These are phyloP conservation scores for Candida glaebosa DNA, from an alignment of 805 yeast species.

Conservation along the genomic window DNA sequence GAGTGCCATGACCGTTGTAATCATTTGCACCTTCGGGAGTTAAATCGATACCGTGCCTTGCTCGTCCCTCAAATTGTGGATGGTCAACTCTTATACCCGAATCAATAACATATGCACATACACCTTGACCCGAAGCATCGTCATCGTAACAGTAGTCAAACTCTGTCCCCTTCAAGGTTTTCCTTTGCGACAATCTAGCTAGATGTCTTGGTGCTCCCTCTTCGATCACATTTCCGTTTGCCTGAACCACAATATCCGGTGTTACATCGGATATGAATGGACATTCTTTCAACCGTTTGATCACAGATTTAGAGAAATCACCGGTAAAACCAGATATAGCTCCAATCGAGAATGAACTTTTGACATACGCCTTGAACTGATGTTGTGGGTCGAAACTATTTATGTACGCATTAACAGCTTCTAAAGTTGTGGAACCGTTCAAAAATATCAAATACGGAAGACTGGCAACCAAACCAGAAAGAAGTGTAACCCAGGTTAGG, in stretches of 20 bases:
- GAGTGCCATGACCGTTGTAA: slow-evolving; percentile 56
- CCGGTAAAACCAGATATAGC: slow-evolving; percentile 70
- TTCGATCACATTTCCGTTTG: slow-evolving; percentile 47
- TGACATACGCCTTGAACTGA: slow-evolving; percentile 46
- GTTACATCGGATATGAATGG: slow-evolving; percentile 68
- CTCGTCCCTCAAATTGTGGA: slow-evolving; percentile 64
- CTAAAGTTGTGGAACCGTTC: slow-evolving; percentile 47
- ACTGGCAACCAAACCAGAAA: not conserved
- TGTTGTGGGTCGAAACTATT: slow-evolving; percentile 12
- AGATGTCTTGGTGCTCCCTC: slow-evolving; percentile 60
- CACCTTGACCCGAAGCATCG: slow-evolving; percentile 50
- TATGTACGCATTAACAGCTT: slow-evolving; percentile 44
- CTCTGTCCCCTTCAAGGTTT: slow-evolving; percentile 14
- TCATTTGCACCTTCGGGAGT: slow-evolving; percentile 57
- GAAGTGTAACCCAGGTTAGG: no score
- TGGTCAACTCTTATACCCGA: slow-evolving; percentile 68
- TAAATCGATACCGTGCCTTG: slow-evolving; percentile 55
- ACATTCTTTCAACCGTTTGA: slow-evolving; percentile 48
- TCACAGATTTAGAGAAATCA: slow-evolving; percentile 46
- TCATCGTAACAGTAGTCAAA: slow-evolving; percentile 47
- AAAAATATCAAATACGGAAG: slow-evolving; percentile 47
- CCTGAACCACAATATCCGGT: slow-evolving; percentile 59
- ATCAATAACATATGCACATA: slow-evolving; percentile 77
- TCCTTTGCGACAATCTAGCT: slow-evolving; percentile 57
- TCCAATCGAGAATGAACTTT: slow-evolving; percentile 61